phyloP scores from a whole-genome alignment of 2,329 filamentous ascomycete genomes.

The Aspergillus phoenicis region DNA sequence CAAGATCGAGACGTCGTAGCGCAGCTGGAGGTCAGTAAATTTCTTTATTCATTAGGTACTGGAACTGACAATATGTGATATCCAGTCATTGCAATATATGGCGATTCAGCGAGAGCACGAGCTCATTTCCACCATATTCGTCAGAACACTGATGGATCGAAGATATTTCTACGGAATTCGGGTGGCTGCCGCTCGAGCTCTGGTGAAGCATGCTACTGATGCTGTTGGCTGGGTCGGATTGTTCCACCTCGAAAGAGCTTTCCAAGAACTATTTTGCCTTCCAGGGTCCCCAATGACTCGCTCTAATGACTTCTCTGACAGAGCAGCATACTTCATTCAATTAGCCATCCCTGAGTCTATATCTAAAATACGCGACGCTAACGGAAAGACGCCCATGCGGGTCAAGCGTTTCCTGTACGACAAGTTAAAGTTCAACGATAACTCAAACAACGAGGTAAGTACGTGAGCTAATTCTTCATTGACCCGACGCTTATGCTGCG shows the following conservation, averaged over 20 bases:
- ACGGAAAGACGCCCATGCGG: constrained; percentile 74
- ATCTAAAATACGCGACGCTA: constrained; percentile 71
- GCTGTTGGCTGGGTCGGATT: constrained; percentile 76
- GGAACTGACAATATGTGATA: not conserved
- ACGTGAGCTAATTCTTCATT: not conserved
- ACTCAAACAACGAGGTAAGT: constrained; percentile 71
- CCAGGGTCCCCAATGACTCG: constrained; percentile 75
- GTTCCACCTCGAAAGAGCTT: constrained; percentile 81
- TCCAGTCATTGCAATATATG: constrained; percentile 71
- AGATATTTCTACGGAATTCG: constrained; percentile 95
- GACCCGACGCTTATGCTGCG: constrained; percentile 10
- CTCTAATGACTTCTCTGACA: constrained; percentile 89
- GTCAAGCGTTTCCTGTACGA: constrained; percentile 85
- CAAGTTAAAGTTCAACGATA: constrained; percentile 91
- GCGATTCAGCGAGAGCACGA: constrained; percentile 68
- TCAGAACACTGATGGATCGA: constrained; percentile 84
- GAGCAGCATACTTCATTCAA: constrained; percentile 81
- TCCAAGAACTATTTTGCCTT: constrained; percentile 85
- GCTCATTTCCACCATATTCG: constrained; percentile 84
- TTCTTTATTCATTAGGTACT: not conserved
- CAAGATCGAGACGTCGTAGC: constrained; percentile 96
- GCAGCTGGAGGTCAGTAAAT: constrained; percentile 60
- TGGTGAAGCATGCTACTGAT: constrained; percentile 74
- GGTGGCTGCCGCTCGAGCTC: constrained; percentile 75
- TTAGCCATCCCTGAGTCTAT: constrained; percentile 81